Conservation (phyloP, 192 early-diverging fungal species). For the Coemansia sp. region DNA sequence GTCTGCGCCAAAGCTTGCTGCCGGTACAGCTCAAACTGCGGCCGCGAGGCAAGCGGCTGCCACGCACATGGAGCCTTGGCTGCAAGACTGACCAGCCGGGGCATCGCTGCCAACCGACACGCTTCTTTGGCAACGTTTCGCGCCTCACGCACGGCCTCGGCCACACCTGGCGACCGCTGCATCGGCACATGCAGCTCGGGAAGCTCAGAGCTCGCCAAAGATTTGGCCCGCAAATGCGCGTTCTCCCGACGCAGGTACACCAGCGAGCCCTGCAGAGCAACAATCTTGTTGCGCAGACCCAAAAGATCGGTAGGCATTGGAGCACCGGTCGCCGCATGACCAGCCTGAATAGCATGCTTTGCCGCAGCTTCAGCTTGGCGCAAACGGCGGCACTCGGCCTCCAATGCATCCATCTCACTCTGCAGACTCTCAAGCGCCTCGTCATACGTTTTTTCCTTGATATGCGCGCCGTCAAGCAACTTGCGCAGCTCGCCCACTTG, state of each 20-base stretch:
- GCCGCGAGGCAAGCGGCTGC: conserved; percentile 34
- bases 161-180: not conserved
- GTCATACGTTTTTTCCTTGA: conserved; percentile 68
- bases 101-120: conserved; percentile 35
- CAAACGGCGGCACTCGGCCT: conserved; percentile 63
- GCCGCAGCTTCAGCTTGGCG: conserved; percentile 38
- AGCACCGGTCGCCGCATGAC: conserved; percentile 4
- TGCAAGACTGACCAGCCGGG: conserved; percentile 32
- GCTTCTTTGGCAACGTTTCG: conserved; percentile 31
- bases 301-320: conserved; percentile 53
- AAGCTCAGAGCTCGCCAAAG: conserved; percentile 11
- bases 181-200: conserved; percentile 7
- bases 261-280: conserved; percentile 66
- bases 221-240: conserved; percentile 68
- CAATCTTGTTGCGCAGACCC: conserved; percentile 54
- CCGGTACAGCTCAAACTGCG: conserved; percentile 48
- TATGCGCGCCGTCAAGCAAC: conserved; percentile 57
- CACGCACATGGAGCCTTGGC: conserved; percentile 8
- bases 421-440: conserved; percentile 71
- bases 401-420: conserved; percentile 66
- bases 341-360: not conserved
- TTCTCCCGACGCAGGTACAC: conserved; percentile 80
- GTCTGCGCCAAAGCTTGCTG: conserved; percentile 50
- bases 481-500: conserved; percentile 62
- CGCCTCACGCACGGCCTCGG: conserved; percentile 30